These are phyloP conservation scores for Albophoma yamanashiensis DNA, from an alignment of 2,329 filamentous ascomycete genomes.

Conservation along the genomic window DNA sequence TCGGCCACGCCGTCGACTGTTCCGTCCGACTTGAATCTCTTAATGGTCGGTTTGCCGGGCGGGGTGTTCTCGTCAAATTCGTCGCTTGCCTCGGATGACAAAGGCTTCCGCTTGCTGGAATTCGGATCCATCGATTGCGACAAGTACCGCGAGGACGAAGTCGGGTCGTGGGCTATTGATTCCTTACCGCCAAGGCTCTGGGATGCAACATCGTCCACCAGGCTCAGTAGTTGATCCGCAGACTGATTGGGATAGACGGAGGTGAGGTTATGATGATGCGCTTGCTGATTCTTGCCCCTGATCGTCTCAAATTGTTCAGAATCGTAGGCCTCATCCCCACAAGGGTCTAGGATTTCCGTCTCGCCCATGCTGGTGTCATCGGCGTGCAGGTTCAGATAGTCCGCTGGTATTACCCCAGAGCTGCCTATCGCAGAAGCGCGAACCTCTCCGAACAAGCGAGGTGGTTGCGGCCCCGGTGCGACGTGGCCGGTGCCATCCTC, in stretches of 20 bases:
- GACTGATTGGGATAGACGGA: conserved; percentile 34
- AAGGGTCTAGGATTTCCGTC: conserved; percentile 33
- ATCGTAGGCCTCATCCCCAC: conserved; percentile 30
- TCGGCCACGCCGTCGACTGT: conserved; percentile 24
- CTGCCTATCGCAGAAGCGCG: conserved; percentile 41
- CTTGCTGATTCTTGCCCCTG: conserved; percentile 13
- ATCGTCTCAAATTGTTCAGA: conserved; percentile 27
- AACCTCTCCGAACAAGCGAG: conserved; percentile 44
- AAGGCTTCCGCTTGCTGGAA: conserved; percentile 45
- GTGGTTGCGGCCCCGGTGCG: conserved; percentile 33
- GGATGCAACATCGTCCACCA: conserved; percentile 40
- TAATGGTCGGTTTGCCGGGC: conserved; percentile 37
- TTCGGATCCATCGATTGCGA: conserved; percentile 25
- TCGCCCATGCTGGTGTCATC: conserved; percentile 27
- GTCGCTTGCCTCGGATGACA: conserved; percentile 37
- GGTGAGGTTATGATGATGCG: conserved; percentile 14
- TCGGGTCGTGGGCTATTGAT: conserved; percentile 6
- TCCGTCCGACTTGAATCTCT: conserved; percentile 42
- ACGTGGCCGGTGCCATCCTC: conserved; percentile 71
- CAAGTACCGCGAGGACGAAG: conserved; percentile 13
- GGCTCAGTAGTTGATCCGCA: conserved; percentile 37
- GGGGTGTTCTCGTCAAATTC: conserved; percentile 31
- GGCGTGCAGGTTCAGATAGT: conserved; percentile 36
- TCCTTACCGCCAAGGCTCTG: conserved; percentile 44
- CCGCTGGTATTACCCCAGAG: conserved; percentile 37